Evolutionary conservation across 2,329 filamentous ascomycete genomes (phyloP), one percentile per base, ranked within the genome.

Genomic region (Stachybotrys chlorohalonatus): DNA sequence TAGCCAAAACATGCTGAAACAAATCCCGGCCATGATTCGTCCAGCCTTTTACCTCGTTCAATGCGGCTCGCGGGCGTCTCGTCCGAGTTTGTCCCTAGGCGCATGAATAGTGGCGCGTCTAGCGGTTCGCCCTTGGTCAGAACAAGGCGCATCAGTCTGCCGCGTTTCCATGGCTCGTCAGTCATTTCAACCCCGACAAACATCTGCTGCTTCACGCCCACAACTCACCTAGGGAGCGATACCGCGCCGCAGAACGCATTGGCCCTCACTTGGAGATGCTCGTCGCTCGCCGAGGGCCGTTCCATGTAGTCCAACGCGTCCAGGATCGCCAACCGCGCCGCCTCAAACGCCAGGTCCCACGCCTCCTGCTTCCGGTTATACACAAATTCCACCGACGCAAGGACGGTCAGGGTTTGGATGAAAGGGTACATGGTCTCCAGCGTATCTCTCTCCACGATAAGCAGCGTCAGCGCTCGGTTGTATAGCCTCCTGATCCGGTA

Each of bases 241-340:
- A 53, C 24, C 8, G 52, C 31, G 11, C 52, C 52, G 30, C 52
- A 53, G 32, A 53, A 53, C 39, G 52, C 47, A 30, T 53, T 53
- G 13, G 52, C 52, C 31, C 52, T 36, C 4, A 49, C 46, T 6
- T 15, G 7, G 9, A 53, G 24, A 11, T 49, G 32, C 16, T 49
- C 11, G 16, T 53, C 45, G 46, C 49, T 46, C n/a, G 39, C 36
- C n/a, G 11, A 15, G n/a, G 32, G 11, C 30, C 8, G 16, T 9
- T 45, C 50, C n/a, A 3, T 42, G 5, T 17, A 5, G 15, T 45
- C n/a, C 31, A 52, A 16, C 11, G 50, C 50, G n/a, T 52, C 50
- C 30, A 42, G n/a, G 8, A 49, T 53, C 11, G 16, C 45, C 31
- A 49, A n/a, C 30, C 17, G 42, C n/a, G 52, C 45, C 24, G 46